Base-by-base conservation (phyloP, 371 early-diverging fungal species). In the Quaeritorhiza haematococci region DNA sequence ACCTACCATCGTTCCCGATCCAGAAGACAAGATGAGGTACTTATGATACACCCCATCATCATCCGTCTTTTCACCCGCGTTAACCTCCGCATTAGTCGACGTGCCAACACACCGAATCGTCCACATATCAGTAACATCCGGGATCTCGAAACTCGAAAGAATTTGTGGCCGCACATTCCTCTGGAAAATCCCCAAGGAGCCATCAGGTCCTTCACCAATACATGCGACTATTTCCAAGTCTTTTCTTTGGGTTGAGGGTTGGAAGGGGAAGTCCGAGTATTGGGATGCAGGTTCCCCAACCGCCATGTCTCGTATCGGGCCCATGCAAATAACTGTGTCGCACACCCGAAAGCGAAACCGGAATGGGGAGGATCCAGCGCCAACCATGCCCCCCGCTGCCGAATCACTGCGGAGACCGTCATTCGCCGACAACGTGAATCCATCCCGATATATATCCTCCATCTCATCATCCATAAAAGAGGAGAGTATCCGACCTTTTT, bases 161-260 rank as follows among this genome's bases (percentile, higher is more conserved):
- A 89, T 74, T 42, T 83, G 73, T 0, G 94, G 93, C 53, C 87
- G 79, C 15, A 94, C 70, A 59, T 87, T 85, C 27, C 87, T 78
- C 72, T 84, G 88, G 47, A 93, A 82, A n/a, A 93, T 83, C 33
- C 82, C 85, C 6, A 95, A 67, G 1, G 87, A 70, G 0, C 94
- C 94, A 53, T 81, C 69, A 32, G 66, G 57, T 10, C 82, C 90
- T 50, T 88, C 75, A 3, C 93, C 95, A 13, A 87, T 78, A 42
- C 91, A 90, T 7, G 82, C 84, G 1, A 92, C 91, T 3, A 95
- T 63, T 56, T 94, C 94, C 21, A 92, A 66, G 29, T 84, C 79
- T n/a, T 78, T 46, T 13, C 64, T 58, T 7, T 56, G 50, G 13
- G 17, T 10, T 26, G 50, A 24, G 17, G 50, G 50, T 28, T 28